Base-by-base conservation (phyloP, 305 asterid species). In the Fraxinus nigra region DNA sequence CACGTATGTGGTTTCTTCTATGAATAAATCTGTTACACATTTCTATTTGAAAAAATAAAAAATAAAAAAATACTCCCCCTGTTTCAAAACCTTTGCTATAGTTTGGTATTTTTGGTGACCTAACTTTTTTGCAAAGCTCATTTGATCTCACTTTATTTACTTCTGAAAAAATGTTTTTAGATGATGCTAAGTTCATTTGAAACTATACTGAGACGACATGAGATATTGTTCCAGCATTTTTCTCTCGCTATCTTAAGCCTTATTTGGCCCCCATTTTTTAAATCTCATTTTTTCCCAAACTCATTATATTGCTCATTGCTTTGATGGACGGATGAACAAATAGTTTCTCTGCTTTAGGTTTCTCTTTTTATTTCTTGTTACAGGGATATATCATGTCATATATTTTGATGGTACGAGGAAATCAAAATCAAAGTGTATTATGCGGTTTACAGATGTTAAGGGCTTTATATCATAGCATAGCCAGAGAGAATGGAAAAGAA, bases 1-100 rank as follows among this genome's bases (percentile, higher is more conserved):
- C 84, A 95, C 97, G 99, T 97, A 97, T 30, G 98, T 88, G 24
- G 22, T 85, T 83, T 85, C 83, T 76, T 16, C 43, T 77, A 20
- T 54, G 18, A 20, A 18, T 67, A 13, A 75, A 9, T 79, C 73
- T 24, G 16, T 24, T 65, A 2, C 75, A 30, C 18, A 67, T 28
- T 30, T 69, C 40, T 69, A 56, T 56, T 16, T 30, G 73, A 2
- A 8, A 24, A 10, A 24, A 8, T 14, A 2, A 43, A 43, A 9
- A 24, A 10, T 9, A 8, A 51, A 13, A 3, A 14, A 22, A 3
- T 9, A 8, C n/a, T 13, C 35, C 16, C 35, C 0, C 26, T 56
- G 67, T 18, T 56, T 56, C 67, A 56, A 56, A 24, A 28, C 34
- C 16, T 65, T 8, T 65, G 73, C 7, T 10, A 26, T 11, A 11